Evolutionary conservation across 2,329 filamentous ascomycete species (phyloP).

Genomic region (Diaporthe humulicola): DNA sequence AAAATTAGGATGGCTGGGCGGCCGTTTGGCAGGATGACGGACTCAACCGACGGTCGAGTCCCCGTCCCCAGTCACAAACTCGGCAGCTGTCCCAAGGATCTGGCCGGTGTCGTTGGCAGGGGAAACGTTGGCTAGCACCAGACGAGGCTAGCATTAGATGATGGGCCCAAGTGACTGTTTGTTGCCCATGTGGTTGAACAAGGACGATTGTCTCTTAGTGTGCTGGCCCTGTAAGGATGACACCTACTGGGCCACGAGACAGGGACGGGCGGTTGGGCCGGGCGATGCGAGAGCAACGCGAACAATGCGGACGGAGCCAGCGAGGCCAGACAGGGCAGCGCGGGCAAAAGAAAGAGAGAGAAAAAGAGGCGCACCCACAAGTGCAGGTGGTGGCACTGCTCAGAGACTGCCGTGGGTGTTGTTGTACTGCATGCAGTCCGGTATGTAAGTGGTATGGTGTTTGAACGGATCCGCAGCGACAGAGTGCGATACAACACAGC

Average conservation of each 20-base stretch:
- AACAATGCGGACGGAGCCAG: neutral
- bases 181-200: conserved; percentile 29
- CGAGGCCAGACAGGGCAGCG: neutral
- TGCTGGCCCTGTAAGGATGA: conserved; percentile 19
- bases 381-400: conserved; percentile 10
- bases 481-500: conserved; percentile 8
- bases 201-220: conserved; percentile 15
- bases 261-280: conserved; percentile 7
- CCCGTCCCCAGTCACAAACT: neutral
- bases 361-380: neutral
- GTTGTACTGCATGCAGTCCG: neutral
- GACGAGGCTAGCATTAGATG: conserved; percentile 20
- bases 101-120: neutral
- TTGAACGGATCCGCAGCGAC: conserved; percentile 24
- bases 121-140: conserved; percentile 19
- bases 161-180: conserved; percentile 19
- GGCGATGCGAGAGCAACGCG: neutral
- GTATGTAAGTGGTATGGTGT: neutral
- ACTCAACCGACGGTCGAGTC: conserved; percentile 25
- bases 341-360: neutral
- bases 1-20: conserved; percentile 40
- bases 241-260: conserved; percentile 23
- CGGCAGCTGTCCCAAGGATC: conserved; percentile 24
- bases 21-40: conserved; percentile 24
- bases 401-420: neutral